Evolutionary conservation across 345 rosid genomes (phyloP), one percentile per base, ranked within the genome.

Genomic region (Melastoma malabathricum): DNA sequence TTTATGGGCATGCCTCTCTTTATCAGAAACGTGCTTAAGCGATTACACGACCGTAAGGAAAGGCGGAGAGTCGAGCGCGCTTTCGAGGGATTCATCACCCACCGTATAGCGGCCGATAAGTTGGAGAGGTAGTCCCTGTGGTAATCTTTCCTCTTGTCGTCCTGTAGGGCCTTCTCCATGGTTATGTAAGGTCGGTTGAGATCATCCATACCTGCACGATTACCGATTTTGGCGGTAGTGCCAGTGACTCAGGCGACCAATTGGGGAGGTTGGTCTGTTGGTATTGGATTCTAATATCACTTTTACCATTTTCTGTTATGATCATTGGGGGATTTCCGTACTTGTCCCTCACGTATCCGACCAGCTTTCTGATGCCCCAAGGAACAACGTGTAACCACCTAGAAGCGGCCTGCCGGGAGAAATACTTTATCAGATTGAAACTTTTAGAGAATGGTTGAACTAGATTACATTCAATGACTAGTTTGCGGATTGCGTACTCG

Each of bases 131-230:
- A 86, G 51, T 82, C 92, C 50, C 89, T 63, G 64, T 86, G 96
- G 66, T 72, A 90, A 25, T 74, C 73, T 48, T 86, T 90, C 67
- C 96, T 80, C 60, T 80, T 84, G 55, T 74, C 74, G 50, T 90
- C 98, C 56, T 80, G 62, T 52, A 90, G 68, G 52, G 89, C 84
- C 72, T 76, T 82, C 59, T 78, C 59, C 65, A 69, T 52, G 34
- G 70, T 20, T 43, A 71, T 64, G 51, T 84, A 78, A 15, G 72
- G 89, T 13, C 23, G 73, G 45, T 90, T 86, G 22, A 65, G 62
- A 59, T 86, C 98, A 70, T 90, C 98, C 80, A 90, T 74, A 1
- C 98, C 94, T 86, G 78, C 56, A 63, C n/a, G n/a, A n/a, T n/a
- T n/a, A n/a, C n/a, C n/a, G n/a, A n/a, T n/a, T n/a, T n/a, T n/a